Conservation (phyloP, 2,329 filamentous ascomycete genomes). For the Penicillium sclerotigenum region DNA sequence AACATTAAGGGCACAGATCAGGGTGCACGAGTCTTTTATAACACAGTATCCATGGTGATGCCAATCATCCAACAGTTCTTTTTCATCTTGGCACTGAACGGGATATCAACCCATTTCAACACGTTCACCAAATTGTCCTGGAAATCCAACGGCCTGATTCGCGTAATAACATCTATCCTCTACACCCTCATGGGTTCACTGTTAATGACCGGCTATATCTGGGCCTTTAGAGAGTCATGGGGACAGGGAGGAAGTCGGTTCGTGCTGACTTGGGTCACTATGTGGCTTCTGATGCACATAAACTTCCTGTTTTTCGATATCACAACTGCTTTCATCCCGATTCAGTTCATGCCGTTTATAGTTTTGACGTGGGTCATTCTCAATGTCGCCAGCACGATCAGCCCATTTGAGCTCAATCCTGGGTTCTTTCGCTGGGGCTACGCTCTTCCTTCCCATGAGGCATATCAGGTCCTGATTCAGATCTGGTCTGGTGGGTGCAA, state of each 20-base stretch:
- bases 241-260: constrained; percentile 31
- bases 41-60: constrained; percentile 42
- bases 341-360: constrained; percentile 40
- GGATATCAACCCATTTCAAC: constrained; percentile 32
- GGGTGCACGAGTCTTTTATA: constrained; percentile 39
- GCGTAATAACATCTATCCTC: not conserved
- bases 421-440: constrained; percentile 43
- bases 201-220: constrained; percentile 3
- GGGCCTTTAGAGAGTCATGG: constrained; percentile 1
- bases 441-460: constrained; percentile 39
- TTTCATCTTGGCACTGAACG: constrained; percentile 45
- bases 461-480: constrained; percentile 40
- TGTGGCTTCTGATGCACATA: constrained; percentile 43
- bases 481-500: constrained; percentile 44
- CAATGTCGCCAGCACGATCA: constrained; percentile 40
- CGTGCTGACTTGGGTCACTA: constrained; percentile 38
- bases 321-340: constrained; percentile 36
- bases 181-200: not conserved
- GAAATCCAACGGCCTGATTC: constrained; percentile 1
- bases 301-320: constrained; percentile 42
- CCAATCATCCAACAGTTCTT: constrained; percentile 46
- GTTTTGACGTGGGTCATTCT: constrained; percentile 41
- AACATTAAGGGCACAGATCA: constrained; percentile 40
- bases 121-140: not conserved
- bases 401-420: constrained; percentile 39